phyloP scores from a whole-genome alignment of 805 yeast species.

The Spathaspora gorwiae region DNA sequence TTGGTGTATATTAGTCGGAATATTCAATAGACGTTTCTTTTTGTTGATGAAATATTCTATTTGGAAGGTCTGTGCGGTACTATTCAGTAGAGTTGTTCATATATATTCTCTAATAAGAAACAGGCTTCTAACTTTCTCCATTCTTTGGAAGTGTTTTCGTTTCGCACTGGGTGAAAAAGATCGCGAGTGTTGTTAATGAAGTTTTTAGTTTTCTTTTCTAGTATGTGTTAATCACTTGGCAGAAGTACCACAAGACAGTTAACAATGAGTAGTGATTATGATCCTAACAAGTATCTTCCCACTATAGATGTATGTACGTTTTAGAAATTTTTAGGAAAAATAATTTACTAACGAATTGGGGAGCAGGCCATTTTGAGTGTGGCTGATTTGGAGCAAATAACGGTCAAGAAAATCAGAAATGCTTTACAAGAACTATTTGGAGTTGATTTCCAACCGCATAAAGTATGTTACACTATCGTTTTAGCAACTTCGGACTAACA shows the following conservation, averaged over 20 bases:
- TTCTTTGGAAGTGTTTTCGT: too few species aligned
- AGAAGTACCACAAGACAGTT: neutral
- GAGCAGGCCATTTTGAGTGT: conserved; percentile 66
- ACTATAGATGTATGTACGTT: conserved; percentile 55
- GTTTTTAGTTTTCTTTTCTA: too few species aligned
- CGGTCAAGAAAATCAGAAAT: conserved; percentile 65
- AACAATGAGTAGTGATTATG: conserved; percentile 2
- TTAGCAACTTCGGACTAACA: neutral
- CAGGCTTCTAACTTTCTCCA: too few species aligned
- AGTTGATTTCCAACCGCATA: conserved; percentile 45
- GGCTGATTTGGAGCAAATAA: conserved; percentile 62
- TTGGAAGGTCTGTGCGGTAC: too few species aligned
- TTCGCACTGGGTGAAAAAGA: too few species aligned
- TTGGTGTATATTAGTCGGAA: neutral
- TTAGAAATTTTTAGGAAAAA: neutral
- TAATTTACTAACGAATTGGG: conserved; percentile 15
- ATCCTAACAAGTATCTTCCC: conserved; percentile 43
- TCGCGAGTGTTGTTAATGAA: too few species aligned
- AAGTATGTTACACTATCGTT: conserved; percentile 25
- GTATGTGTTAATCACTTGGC: too few species aligned
- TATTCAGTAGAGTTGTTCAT: too few species aligned
- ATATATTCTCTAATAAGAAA: too few species aligned
- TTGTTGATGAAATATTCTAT: too few species aligned
- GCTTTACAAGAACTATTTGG: conserved; percentile 70
- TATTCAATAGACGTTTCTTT: neutral